Percentiles rank a stretch among this genome's conserved stretches.
These are phyloP conservation scores for Geotrichum carabidarum DNA, from an alignment of 1,139 yeast species.

Conservation along the genomic window DNA sequence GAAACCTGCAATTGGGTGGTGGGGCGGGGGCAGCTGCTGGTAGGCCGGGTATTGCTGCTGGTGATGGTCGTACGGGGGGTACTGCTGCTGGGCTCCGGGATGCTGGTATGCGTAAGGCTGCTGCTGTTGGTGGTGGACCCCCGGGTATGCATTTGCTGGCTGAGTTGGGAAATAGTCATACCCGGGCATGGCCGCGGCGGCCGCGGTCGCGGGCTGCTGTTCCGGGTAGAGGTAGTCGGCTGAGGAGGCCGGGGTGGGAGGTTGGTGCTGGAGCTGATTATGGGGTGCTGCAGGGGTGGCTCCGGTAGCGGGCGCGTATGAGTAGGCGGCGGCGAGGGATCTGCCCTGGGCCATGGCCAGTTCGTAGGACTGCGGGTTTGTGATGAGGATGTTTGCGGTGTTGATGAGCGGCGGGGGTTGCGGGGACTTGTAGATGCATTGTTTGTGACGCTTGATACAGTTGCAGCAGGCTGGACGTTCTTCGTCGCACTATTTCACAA, in stretches of 20 bases:
- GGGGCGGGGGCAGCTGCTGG: background rate
- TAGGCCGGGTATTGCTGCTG: background rate
- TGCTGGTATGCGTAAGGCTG: background rate
- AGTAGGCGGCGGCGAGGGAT: constrained; percentile 7
- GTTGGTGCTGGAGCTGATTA: background rate
- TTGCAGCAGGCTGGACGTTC: constrained; percentile 13
- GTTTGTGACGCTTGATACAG: constrained; percentile 11
- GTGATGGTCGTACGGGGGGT: background rate
- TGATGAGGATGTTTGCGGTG: constrained; percentile 15
- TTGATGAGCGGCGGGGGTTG: constrained; percentile 14
- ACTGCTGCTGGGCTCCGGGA: background rate
- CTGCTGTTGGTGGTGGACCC: constrained; percentile 2
- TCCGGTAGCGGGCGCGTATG: background rate
- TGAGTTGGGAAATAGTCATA: background rate
- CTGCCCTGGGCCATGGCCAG: constrained; percentile 12
- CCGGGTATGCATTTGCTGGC: background rate
- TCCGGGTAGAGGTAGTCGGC: background rate
- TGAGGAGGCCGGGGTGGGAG: constrained; percentile 4
- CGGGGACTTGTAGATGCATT: constrained; percentile 10
- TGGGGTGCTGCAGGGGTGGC: background rate
- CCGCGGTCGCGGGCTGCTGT: background rate
- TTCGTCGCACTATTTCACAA: constrained; percentile 11
- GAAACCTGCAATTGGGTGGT: background rate
- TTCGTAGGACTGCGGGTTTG: constrained; percentile 15
- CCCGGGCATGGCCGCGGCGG: background rate